Conservation (phyloP, 1,284 basidiomycete species). For the Ceratobasidium sp. region DNA sequence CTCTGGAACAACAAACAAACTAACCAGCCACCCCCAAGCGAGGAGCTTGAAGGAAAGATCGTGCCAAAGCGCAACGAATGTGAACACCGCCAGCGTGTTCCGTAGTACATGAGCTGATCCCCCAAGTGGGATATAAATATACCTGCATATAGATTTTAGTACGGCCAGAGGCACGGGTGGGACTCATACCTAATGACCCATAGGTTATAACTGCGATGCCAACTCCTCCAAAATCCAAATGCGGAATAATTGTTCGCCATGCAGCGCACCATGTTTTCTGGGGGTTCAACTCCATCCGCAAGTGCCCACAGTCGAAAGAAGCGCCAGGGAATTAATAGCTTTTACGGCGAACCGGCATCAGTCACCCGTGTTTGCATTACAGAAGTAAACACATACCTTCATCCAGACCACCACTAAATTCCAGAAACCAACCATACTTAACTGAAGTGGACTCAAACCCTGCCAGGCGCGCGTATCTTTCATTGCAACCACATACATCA, state of each 20-base stretch:
- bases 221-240: slow-evolving; percentile 94
- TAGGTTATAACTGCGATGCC: slow-evolving; percentile 97
- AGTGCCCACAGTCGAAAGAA: slow-evolving; percentile 98
- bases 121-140: slow-evolving; percentile 95
- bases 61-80: slow-evolving; percentile 99
- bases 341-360: neutral
- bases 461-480: slow-evolving; percentile 87
- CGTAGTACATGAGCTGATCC: slow-evolving; percentile 64
- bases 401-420: slow-evolving; percentile 97
- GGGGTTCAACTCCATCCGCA: slow-evolving; percentile 90
- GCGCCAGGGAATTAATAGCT: slow-evolving; percentile 97
- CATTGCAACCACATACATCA: slow-evolving; percentile 97
- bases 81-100: slow-evolving; percentile 83
- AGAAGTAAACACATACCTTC: slow-evolving; percentile 72
- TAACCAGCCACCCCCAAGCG: slow-evolving; percentile 97
- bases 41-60: slow-evolving; percentile 91
- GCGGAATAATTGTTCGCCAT: slow-evolving; percentile 99
- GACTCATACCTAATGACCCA: slow-evolving; percentile 86
- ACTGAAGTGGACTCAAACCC: slow-evolving; percentile 81
- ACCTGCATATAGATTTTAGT: slow-evolving; percentile 65
- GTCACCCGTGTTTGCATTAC: slow-evolving; percentile 13
- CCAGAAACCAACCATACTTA: slow-evolving; percentile 97
- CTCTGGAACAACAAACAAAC: slow-evolving; percentile 92
- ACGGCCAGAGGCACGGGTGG: slow-evolving; percentile 24
- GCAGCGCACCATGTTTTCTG: slow-evolving; percentile 99